These are phyloP conservation scores for Pyricularia pennisetigena DNA, from an alignment of 2,329 filamentous ascomycete species.

Conservation along the genomic window DNA sequence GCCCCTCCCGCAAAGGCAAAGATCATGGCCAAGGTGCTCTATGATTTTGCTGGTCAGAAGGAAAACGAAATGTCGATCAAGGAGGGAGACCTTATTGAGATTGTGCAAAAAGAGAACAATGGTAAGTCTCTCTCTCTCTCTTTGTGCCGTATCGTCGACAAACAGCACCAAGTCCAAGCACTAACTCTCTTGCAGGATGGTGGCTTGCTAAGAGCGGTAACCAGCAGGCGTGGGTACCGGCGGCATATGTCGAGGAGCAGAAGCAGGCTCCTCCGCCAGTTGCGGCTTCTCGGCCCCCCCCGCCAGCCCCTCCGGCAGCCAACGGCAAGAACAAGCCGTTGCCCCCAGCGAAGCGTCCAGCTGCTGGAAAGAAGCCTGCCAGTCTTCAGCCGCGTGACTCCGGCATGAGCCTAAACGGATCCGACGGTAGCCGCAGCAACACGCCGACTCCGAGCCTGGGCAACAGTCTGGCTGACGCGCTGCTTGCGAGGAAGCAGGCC, in stretches of 20 bases:
- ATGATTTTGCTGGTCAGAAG: constrained; percentile 80
- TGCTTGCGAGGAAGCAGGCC: constrained; percentile 65
- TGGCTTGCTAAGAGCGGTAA: constrained; percentile 73
- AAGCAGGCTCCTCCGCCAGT: constrained; percentile 49
- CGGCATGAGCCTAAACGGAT: constrained; percentile 51
- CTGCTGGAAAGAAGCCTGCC: constrained; percentile 59
- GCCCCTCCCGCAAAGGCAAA: constrained; percentile 56
- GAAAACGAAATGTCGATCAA: constrained; percentile 76
- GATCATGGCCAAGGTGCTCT: constrained; percentile 79
- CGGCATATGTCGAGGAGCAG: constrained; percentile 87
- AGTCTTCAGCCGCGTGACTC: constrained; percentile 63
- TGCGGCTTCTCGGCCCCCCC: constrained; percentile 51
- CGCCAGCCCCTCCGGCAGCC: constrained; percentile 50
- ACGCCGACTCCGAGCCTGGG: constrained; percentile 64
- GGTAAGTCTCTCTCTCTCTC: constrained; percentile 50
- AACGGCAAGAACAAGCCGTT: constrained; percentile 35
- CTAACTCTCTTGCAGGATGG: constrained; percentile 60
- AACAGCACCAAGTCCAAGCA: not conserved
- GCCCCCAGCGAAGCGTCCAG: constrained; percentile 73
- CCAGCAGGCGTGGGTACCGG: constrained; percentile 87
- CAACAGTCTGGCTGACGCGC: constrained; percentile 68
- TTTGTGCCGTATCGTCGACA: not conserved
- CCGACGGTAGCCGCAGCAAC: constrained; percentile 54
- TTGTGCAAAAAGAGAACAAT: constrained; percentile 91
- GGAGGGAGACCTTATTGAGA: constrained; percentile 73